Conservation (phyloP, 2,329 filamentous ascomycete species). For the Thelonectria olida region DNA sequence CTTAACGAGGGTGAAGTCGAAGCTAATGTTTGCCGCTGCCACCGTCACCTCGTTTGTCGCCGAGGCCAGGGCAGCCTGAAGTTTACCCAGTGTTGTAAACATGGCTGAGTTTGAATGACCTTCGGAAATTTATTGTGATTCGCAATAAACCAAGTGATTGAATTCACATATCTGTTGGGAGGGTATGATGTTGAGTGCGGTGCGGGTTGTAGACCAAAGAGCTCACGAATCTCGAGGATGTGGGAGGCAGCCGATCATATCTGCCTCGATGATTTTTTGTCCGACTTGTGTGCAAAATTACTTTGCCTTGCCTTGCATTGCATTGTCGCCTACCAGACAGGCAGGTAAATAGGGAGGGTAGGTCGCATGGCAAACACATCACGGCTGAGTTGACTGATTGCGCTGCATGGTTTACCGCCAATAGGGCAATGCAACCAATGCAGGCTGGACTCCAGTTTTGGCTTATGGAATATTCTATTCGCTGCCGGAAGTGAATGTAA, state of each 20-base stretch:
- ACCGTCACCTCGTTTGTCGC: background rate
- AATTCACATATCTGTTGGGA: too few relatives aligned
- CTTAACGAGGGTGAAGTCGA: constrained; percentile 54
- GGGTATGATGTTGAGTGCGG: background rate
- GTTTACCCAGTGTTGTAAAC: too few relatives aligned
- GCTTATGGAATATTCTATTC: background rate
- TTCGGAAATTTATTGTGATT: too few relatives aligned
- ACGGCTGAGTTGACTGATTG: background rate
- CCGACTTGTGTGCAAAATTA: too few relatives aligned
- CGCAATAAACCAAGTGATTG: too few relatives aligned
- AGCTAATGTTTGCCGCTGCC: constrained; percentile 42
- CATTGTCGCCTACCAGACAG: too few relatives aligned
- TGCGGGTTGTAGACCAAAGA: background rate
- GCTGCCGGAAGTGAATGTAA: background rate
- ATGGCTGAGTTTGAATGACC: too few relatives aligned
- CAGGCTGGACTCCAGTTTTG: background rate
- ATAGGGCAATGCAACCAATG: background rate
- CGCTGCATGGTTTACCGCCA: background rate
- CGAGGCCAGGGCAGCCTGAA: background rate
- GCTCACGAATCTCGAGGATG: background rate
- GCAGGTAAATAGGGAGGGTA: too few relatives aligned
- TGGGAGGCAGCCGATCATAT: background rate
- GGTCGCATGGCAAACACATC: background rate
- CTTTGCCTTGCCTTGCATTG: background rate
- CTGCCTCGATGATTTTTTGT: background rate